These are phyloP conservation scores for Trapa incisa DNA, from an alignment of 345 rosid species.

Conservation along the genomic window DNA sequence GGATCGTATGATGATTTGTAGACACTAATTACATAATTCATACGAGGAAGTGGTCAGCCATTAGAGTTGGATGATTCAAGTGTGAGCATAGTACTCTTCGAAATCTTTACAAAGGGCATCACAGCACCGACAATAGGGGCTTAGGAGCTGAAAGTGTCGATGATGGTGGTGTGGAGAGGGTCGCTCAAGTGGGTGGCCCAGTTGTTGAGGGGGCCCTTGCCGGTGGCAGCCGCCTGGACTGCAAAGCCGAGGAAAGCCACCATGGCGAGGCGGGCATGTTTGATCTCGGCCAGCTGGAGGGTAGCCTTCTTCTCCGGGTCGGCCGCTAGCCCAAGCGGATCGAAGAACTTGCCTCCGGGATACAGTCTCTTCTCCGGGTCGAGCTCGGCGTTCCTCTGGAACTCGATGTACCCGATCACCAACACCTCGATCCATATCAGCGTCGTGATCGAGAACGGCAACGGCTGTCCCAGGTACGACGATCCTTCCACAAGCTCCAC, in stretches of 20 bases:
- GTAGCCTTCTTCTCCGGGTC: conserved; percentile 86
- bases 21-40: too few relatives aligned
- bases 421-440: conserved; percentile 82
- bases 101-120: conserved; percentile 1
- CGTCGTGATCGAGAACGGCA: conserved; percentile 72
- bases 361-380: conserved; percentile 88
- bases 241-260: conserved; percentile 82
- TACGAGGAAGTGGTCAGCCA: too few relatives aligned
- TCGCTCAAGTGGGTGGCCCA: conserved; percentile 98
- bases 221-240: conserved; percentile 82
- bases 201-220: conserved; percentile 97
- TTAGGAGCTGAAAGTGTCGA: conserved; percentile 61
- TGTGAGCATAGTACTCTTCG: background rate
- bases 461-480: conserved; percentile 80
- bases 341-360: conserved; percentile 79
- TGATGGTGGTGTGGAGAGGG: conserved; percentile 96
- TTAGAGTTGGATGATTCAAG: too few relatives aligned
- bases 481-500: conserved; percentile 90
- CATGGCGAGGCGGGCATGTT: conserved; percentile 98
- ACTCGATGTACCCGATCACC: conserved; percentile 83
- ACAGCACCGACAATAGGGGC: background rate
- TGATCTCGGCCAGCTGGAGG: conserved; percentile 93
- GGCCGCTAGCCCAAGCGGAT: conserved; percentile 72
- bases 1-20: too few relatives aligned
- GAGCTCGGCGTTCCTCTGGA: conserved; percentile 82